Base-by-base conservation (phyloP, 352 stramenopile species). In the Globisporangium paddicum region DNA sequence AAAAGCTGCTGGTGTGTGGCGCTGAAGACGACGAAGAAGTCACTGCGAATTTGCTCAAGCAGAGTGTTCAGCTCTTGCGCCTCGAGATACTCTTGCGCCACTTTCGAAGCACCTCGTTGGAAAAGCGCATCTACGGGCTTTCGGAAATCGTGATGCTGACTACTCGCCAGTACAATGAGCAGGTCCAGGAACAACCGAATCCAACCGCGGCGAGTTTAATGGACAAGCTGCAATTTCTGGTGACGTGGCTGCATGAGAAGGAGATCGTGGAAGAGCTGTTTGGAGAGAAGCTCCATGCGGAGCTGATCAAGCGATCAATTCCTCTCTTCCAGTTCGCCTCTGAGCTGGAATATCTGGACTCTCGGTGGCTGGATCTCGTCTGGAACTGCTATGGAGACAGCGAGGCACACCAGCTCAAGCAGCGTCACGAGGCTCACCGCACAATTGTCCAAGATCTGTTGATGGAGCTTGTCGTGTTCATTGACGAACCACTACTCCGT, bases 61-160 rank as follows among this genome's bases (percentile, higher is more conserved):
- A 72, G 8, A 63, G 58, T 19, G 67, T 89, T 6, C 67, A 80
- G 30, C 51, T 83, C 16, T 56, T 90, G 19, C 68, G 67, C 25
- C 55, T 88, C n/a, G 74, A 89, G 47, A 67, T 89, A 14, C 73
- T 76, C 14, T 46, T 73, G 18, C 68, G 74, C 3, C 84, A 79
- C 26, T 82, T 93, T 54, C 67, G 54, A 14, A 72, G 69, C 25
- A 66, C n/a, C 25, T 84, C 79, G 5, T 56, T 93, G 21, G 83
- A 91, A 51, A 90, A 89, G 41, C 73, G 81, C 1, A 87, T 93
- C 34, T 79, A 87, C 38, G 81, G 81, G 1, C 67, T 93, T 16
- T 73, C 79, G 2, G 83, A 93, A 45, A 79, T 91, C 32, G 72
- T 83, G 5, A 63, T 73, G 5, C 50, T 77, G 8, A 58, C 82